These are phyloP conservation scores for Coemansia sp. DNA, from an alignment of 192 early-diverging fungal species.

Conservation along the genomic window DNA sequence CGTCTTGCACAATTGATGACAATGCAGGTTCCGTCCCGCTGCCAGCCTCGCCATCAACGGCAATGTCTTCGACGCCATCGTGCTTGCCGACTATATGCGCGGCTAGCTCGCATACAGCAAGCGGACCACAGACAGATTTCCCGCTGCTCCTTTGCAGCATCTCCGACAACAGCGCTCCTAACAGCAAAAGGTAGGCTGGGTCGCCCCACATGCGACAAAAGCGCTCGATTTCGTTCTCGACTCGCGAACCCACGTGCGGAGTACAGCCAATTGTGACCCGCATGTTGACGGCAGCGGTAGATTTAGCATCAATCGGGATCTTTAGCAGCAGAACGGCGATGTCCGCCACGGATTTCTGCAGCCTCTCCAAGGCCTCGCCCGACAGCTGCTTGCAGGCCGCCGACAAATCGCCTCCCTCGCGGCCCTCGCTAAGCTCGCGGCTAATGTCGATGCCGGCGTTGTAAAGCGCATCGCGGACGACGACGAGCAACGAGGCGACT, in stretches of 20 bases:
- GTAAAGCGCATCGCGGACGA: constrained; percentile 26
- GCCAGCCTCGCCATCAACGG: background rate
- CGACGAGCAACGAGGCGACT: constrained; percentile 27
- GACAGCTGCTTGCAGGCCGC: background rate
- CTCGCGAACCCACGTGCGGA: constrained; percentile 11
- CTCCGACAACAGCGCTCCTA: constrained; percentile 25
- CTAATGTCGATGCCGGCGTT: constrained; percentile 16
- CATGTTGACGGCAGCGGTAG: background rate
- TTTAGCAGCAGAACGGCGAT: constrained; percentile 20
- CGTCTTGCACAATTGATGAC: constrained; percentile 5
- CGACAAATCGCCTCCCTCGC: background rate
- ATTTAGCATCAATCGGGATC: constrained; percentile 21
- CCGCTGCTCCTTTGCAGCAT: constrained; percentile 5
- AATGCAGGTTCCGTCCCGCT: background rate
- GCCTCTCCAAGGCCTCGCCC: constrained; percentile 6
- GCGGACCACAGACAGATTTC: constrained; percentile 1
- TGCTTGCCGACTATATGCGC: constrained; percentile 6
- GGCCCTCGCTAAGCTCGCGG: background rate
- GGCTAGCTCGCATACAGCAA: constrained; percentile 13
- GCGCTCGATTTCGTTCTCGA: constrained; percentile 35
- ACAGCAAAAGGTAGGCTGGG: constrained; percentile 17
- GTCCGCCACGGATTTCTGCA: constrained; percentile 23
- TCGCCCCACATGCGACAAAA: constrained; percentile 44
- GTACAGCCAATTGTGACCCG: constrained; percentile 4
- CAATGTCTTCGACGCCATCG: background rate